phyloP scores from a whole-genome alignment of 306 rosid genomes.

The Heteromeles arbutifolia region DNA sequence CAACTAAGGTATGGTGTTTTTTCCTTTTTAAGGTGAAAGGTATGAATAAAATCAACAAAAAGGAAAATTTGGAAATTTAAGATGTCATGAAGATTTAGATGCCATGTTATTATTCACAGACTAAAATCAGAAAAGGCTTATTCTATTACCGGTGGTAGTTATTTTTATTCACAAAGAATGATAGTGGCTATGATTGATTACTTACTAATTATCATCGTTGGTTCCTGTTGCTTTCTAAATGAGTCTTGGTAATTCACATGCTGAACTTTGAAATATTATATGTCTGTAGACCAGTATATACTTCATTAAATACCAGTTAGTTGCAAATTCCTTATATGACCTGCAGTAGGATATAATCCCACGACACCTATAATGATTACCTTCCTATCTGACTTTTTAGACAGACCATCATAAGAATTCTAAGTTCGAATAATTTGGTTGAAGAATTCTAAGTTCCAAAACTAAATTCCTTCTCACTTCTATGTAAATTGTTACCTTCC shows the following conservation, averaged over 20 bases:
- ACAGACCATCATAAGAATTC: no score
- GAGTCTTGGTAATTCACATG: neutral
- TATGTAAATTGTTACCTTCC: neutral
- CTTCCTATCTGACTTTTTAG: no score
- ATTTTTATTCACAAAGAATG: neutral
- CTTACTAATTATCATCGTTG: no score
- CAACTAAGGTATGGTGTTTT: slow-evolving; percentile 65
- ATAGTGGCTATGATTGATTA: neutral
- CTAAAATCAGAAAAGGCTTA: neutral
- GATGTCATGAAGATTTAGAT: slow-evolving; percentile 15
- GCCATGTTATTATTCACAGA: neutral
- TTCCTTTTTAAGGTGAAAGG: neutral
- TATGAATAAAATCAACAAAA: neutral
- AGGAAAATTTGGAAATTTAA: neutral
- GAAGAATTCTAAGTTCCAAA: no score
- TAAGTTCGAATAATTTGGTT: no score
- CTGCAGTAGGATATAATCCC: neutral
- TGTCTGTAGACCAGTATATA: neutral
- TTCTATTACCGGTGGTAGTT: neutral
- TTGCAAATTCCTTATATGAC: neutral
- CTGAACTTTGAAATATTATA: neutral
- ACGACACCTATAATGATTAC: neutral
- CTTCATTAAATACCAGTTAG: neutral
- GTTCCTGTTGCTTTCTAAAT: neutral
- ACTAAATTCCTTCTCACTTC: neutral